Conservation (phyloP, 768 basidiomycete species). For the Auriscalpium microsporum region DNA sequence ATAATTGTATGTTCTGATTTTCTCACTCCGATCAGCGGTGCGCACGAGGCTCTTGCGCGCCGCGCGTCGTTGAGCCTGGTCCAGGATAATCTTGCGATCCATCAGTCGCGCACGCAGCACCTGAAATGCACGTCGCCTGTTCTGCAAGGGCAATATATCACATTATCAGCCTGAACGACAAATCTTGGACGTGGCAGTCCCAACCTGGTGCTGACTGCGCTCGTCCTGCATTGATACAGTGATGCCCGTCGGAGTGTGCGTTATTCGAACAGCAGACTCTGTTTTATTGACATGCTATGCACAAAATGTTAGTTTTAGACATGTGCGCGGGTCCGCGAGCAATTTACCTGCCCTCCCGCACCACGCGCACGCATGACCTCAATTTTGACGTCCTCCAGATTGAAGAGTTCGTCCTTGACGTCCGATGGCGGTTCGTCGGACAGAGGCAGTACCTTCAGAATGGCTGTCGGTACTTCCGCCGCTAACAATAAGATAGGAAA, state of each 20-base stretch:
- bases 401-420: conserved; percentile 55
- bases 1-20: conserved; percentile 94
- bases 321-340: not conserved
- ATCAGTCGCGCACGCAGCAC: conserved; percentile 81
- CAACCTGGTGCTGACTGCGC: conserved; percentile 87
- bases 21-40: conserved; percentile 83
- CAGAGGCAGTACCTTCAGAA: conserved; percentile 74
- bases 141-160: conserved; percentile 35
- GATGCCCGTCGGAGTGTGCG: conserved; percentile 87
- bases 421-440: conserved; percentile 47
- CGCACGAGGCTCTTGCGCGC: conserved; percentile 67
- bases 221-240: conserved; percentile 98
- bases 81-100: conserved; percentile 65
- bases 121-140: conserved; percentile 87
- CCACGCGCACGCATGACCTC: conserved; percentile 98
- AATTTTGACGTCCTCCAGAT: conserved; percentile 77
- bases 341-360: conserved; percentile 83
- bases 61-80: conserved; percentile 62
- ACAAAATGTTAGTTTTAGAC: not conserved
- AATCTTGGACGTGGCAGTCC: conserved; percentile 4
- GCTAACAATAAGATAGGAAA: conserved; percentile 9
- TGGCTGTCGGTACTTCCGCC: too few relatives aligned
- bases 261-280: conserved; percentile 92
- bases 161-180: not conserved
- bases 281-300: conserved; percentile 94